Evolutionary conservation across 2,329 filamentous ascomycete species (phyloP).

Genomic region (Paecilomyces sp.): DNA sequence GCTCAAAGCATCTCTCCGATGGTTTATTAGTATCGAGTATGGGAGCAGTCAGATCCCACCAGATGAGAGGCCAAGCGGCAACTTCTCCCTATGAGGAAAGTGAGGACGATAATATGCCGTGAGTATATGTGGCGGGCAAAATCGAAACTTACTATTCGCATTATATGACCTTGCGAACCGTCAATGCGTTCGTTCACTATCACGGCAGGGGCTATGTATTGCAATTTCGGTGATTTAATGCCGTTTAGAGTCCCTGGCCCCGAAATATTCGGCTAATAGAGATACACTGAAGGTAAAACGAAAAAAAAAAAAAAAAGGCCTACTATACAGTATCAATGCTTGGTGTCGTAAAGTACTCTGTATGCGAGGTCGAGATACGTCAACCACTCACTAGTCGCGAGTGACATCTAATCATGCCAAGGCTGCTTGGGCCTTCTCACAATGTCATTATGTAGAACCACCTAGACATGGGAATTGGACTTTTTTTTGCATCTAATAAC

Average conservation of each 20-base stretch:
- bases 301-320: no score
- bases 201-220: neutral
- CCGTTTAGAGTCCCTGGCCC: neutral
- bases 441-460: neutral
- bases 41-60: neutral
- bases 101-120: neutral
- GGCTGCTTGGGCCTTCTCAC: neutral
- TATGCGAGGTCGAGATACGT: neutral
- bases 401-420: neutral
- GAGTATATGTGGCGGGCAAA: neutral
- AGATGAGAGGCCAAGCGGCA: neutral
- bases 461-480: neutral
- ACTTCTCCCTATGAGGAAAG: neutral
- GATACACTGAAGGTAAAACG: no score
- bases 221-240: neutral
- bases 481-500: neutral
- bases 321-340: neutral
- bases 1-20: neutral
- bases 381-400: neutral
- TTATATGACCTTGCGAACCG: neutral
- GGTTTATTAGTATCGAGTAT: neutral
- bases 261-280: no score
- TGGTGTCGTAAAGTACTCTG: neutral
- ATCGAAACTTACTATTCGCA: neutral
- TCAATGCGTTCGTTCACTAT: neutral